Conservation (phyloP, 169 alveolate genomes). For the Cryptosporidium baileyi region DNA sequence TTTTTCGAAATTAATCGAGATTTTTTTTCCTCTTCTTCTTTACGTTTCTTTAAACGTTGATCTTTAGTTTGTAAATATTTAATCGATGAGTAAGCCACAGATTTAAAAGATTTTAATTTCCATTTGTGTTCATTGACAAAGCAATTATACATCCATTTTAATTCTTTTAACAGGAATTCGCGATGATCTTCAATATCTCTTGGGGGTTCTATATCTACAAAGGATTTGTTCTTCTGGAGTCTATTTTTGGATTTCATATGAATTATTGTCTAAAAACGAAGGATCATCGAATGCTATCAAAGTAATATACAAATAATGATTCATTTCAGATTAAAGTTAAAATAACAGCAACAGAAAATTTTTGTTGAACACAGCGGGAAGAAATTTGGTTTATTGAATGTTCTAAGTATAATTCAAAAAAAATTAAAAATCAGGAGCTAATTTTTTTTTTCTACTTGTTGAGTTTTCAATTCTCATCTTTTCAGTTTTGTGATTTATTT, state of each 20-base stretch:
- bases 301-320: no score
- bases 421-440: no score
- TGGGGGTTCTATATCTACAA: conserved; percentile 40
- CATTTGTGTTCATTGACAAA: conserved; percentile 56
- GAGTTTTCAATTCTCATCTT: no score
- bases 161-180: conserved; percentile 53
- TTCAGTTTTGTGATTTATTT: no score
- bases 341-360: no score
- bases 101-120: conserved; percentile 43
- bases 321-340: no score
- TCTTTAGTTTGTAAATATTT: conserved; percentile 50
- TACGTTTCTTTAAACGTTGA: conserved; percentile 30
- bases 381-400: no score
- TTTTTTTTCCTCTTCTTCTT: conserved; percentile 54
- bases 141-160: conserved; percentile 61
- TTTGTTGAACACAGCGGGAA: no score
- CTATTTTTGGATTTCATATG: background rate
- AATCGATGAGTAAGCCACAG: conserved; percentile 46
- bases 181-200: conserved; percentile 51
- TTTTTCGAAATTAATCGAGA: conserved; percentile 32
- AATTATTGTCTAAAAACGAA: background rate
- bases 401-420: no score
- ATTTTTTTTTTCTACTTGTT: no score
- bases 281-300: no score
- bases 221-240: conserved; percentile 3